Conservation (phyloP, 768 basidiomycete species). For the Leccinellum rugosiceps region DNA sequence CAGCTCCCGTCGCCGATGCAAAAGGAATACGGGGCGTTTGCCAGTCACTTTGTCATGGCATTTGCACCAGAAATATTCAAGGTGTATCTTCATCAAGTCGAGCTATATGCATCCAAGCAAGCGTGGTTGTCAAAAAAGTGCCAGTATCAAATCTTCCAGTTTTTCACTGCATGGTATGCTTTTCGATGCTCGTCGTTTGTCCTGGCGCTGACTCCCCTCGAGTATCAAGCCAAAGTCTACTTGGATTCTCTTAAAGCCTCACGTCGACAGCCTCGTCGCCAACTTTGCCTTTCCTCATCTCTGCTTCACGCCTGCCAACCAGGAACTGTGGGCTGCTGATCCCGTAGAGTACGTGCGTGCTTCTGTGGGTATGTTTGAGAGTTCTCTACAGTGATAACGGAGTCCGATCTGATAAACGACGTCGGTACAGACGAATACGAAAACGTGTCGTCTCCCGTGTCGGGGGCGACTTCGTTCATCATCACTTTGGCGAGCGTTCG, state of each 20-base stretch:
- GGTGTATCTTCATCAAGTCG: constrained; percentile 62
- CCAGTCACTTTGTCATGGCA: constrained; percentile 68
- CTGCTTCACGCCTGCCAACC: constrained; percentile 66
- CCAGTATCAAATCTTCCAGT: constrained; percentile 79
- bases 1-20: constrained; percentile 76
- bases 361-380: constrained; percentile 55
- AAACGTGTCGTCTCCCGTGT: constrained; percentile 69
- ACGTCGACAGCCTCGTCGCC: constrained; percentile 73
- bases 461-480: constrained; percentile 78
- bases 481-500: constrained; percentile 72
- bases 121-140: constrained; percentile 81
- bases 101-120: constrained; percentile 69
- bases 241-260: constrained; percentile 84
- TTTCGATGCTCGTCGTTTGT: neutral
- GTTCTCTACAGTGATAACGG: neutral
- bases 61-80: constrained; percentile 89
- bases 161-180: constrained; percentile 83
- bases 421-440: constrained; percentile 74
- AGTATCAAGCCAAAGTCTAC: constrained; percentile 94
- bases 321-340: constrained; percentile 75
- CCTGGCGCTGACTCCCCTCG: constrained; percentile 14
- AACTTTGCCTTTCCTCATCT: constrained; percentile 85
- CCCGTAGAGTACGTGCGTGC: constrained; percentile 79
- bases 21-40: constrained; percentile 65
- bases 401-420: neutral